These are phyloP conservation scores for Globisporangium paddicum DNA, from an alignment of 352 stramenopile species.

Conservation along the genomic window DNA sequence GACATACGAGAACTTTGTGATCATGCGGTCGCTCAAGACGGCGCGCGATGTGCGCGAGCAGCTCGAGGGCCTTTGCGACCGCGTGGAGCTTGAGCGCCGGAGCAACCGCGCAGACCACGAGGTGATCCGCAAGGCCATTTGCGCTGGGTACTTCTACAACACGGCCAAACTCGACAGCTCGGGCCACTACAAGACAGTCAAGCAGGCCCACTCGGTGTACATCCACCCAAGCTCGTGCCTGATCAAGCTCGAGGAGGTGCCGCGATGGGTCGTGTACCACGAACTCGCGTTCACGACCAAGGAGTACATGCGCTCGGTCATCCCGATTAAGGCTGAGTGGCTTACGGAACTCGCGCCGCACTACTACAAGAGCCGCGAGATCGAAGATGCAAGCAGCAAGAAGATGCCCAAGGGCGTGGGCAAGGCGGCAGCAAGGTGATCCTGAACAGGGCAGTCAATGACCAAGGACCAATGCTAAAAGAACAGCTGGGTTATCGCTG, in stretches of 20 bases:
- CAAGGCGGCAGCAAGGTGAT: constrained; percentile 17
- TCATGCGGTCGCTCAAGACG: constrained; percentile 96
- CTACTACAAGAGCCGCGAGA: constrained; percentile 98
- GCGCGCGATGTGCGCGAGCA: constrained; percentile 99
- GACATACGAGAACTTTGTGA: constrained; percentile 96
- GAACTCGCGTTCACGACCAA: constrained; percentile 99
- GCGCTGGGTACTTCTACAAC: constrained; percentile 99
- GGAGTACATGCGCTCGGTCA: constrained; percentile 98
- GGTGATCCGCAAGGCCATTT: constrained; percentile 95
- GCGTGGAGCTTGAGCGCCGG: constrained; percentile 94
- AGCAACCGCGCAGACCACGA: constrained; percentile 90
- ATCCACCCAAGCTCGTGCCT: constrained; percentile 99
- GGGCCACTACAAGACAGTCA: constrained; percentile 99
- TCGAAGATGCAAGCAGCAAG: constrained; percentile 94
- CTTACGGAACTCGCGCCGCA: constrained; percentile 98
- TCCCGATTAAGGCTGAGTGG: constrained; percentile 97
- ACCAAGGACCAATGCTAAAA: not conserved
- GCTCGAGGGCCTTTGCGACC: constrained; percentile 97
- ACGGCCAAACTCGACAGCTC: constrained; percentile 94
- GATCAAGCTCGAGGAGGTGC: constrained; percentile 84
- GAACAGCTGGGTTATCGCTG: not conserved
- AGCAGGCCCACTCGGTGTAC: constrained; percentile 95
- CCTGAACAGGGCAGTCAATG: not conserved
- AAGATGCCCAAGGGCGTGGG: constrained; percentile 94
- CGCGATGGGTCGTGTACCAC: constrained; percentile 97